A percentile compares a stretch with the other conserved stretches of the same genome.
Conservation (phyloP, 768 basidiomycete genomes). For the Dioszegia hungarica region DNA sequence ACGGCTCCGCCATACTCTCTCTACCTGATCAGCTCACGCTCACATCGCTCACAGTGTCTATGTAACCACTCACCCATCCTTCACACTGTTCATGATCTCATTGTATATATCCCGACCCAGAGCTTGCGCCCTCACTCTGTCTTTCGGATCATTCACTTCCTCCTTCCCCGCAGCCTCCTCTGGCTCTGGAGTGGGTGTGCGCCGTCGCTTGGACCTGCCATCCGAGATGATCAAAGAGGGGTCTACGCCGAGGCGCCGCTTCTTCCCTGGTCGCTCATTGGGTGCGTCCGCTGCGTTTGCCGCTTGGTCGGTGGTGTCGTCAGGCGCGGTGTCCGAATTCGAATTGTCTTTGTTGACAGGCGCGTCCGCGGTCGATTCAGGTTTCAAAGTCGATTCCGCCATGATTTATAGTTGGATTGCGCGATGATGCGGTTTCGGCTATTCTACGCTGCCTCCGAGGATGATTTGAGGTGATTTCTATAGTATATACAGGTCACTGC, state of each 20-base stretch:
- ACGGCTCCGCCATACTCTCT: constrained; percentile 31
- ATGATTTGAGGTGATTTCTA: no score
- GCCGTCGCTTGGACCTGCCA: constrained; percentile 28
- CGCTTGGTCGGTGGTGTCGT: not conserved
- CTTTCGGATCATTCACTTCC: constrained; percentile 30
- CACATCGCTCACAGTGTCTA: not conserved
- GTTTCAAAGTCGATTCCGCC: constrained; percentile 2
- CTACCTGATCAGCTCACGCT: constrained; percentile 10
- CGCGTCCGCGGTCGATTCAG: constrained; percentile 2
- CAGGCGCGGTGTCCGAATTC: not conserved
- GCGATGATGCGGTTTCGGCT: not conserved
- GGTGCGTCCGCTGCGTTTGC: not conserved
- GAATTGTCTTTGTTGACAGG: constrained; percentile 5
- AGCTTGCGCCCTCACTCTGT: constrained; percentile 25
- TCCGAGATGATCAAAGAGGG: constrained; percentile 34
- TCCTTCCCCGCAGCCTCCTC: constrained; percentile 8
- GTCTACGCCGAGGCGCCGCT: constrained; percentile 28
- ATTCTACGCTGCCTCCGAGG: no score
- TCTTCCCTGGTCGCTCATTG: constrained; percentile 4
- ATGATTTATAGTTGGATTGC: not conserved
- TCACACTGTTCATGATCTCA: constrained; percentile 29
- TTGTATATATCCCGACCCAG: constrained; percentile 33
- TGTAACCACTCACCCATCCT: constrained; percentile 28
- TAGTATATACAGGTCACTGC: no score
- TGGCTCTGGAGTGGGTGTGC: constrained; percentile 23